Conservation (phyloP, 129 eudicot species). For the Calendula officinalis region DNA sequence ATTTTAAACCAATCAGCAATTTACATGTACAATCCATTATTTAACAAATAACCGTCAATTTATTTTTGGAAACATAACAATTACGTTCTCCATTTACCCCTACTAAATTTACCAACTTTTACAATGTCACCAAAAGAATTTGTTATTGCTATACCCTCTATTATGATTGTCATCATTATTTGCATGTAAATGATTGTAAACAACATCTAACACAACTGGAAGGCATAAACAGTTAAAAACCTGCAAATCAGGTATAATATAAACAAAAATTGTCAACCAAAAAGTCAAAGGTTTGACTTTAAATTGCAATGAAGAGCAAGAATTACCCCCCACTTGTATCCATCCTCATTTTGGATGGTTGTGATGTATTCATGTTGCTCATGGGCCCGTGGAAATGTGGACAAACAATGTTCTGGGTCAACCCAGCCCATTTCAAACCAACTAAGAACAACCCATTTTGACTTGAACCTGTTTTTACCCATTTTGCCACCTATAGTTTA, state of each 20-base stretch:
- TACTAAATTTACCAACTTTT: too few relatives aligned
- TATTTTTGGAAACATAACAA: too few relatives aligned
- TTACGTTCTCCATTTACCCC: too few relatives aligned
- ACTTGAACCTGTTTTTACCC: background rate
- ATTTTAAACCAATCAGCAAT: too few relatives aligned
- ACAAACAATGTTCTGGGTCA: background rate
- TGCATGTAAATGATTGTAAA: conserved; percentile 84
- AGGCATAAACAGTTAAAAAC: conserved; percentile 78
- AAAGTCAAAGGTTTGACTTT: background rate
- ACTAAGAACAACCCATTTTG: background rate
- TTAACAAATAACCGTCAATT: too few relatives aligned
- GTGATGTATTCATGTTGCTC: too few relatives aligned
- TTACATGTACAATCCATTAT: too few relatives aligned
- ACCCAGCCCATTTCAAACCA: too few relatives aligned
- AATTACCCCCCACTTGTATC: too few relatives aligned
- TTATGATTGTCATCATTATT: conserved; percentile 54
- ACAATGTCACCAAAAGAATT: too few relatives aligned
- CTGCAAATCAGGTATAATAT: conserved; percentile 50
- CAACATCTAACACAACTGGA: conserved; percentile 92
- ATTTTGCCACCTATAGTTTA: conserved; percentile 8
- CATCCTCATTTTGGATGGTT: conserved; percentile 81
- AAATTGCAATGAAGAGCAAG: conserved; percentile 7
- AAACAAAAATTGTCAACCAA: background rate
- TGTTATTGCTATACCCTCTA: too few relatives aligned
- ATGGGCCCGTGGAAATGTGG: too few relatives aligned